Percentiles rank a stretch among this genome's conserved stretches.
Conservation (phyloP, 495 filamentous ascomycete genomes). For the Tuber umbilicatum region DNA sequence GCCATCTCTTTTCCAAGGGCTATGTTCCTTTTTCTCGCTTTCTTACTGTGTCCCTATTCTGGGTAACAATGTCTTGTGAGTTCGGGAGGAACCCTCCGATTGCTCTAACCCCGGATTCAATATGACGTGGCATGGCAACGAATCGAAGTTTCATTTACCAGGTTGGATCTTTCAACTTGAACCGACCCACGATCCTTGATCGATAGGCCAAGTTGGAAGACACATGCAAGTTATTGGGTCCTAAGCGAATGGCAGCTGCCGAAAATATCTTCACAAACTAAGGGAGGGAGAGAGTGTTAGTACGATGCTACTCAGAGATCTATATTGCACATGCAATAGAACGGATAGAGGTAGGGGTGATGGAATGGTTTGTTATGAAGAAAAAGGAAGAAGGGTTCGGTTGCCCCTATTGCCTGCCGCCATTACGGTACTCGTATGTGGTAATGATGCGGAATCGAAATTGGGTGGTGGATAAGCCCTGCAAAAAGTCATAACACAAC, state of each 20-base stretch:
- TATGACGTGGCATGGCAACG: conserved; percentile 35
- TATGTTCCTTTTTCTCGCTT: neutral
- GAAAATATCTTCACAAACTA: neutral
- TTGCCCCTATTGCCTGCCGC: conserved; percentile 2
- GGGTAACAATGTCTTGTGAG: neutral
- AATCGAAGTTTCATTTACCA: conserved; percentile 25
- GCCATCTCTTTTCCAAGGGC: neutral
- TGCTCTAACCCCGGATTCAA: conserved; percentile 25
- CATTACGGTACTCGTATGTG: neutral
- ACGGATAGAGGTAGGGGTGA: conserved; percentile 1
- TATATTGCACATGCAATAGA: conserved; percentile 6
- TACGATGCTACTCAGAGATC: conserved; percentile 1
- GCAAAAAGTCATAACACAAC: neutral
- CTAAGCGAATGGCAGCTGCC: neutral
- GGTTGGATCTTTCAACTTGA: conserved; percentile 26
- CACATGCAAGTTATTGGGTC: neutral
- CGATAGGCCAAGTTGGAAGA: conserved; percentile 17
- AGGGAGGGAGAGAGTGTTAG: neutral
- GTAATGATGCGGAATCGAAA: neutral
- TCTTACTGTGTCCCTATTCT: conserved; percentile 6
- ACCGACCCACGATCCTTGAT: conserved; percentile 34
- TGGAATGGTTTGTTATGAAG: neutral
- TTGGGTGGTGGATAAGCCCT: conserved; percentile 3
- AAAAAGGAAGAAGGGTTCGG: neutral
- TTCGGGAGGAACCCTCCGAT: conserved; percentile 31